Evolutionary conservation across 331 rosid genomes (phyloP), one percentile per base, ranked within the genome.

Genomic region (Malus hybrid): DNA sequence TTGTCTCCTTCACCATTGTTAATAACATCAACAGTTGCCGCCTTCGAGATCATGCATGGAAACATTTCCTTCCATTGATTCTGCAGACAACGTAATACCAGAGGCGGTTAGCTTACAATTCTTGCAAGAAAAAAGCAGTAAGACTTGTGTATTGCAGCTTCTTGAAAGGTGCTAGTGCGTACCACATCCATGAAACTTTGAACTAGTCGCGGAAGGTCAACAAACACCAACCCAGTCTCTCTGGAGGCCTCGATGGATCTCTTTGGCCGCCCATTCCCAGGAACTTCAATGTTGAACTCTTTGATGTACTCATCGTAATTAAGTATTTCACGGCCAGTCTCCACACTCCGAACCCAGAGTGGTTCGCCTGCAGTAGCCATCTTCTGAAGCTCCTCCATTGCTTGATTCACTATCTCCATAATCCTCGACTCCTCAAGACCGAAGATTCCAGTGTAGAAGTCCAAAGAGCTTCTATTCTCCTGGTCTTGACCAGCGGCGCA

Each of bases 61-160:
- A 95, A 95, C 99, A 95, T 92, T 62, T 92, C 99, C 90, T 89
- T 92, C 99, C 99, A 95, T 79, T 90, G 96, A 75, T 90, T 92
- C 99, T 95, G 78, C 80, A 26, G 36, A 34, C 10, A 52, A 42
- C 44, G 1, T 24, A 6, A 48, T 28, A 75, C n/a, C 33, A 13
- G 6, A 33, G 32, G 16, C 13, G 19, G 15, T 60, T 73, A 73
- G 58, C 58, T 60, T 42, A 42, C 57, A 28, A 6, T 39, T 61
- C 55, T 28, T 34, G 53, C 30, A 48, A 28, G 44, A 11, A 63
- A n/a, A 63, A 36, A 14, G 8, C 14, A 13, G 28, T 1, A 61
- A 6, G 29, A 7, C 13, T 63, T 7, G 5, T 6, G 30, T 7
- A 15, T 29, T 13, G 20, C 42, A 63, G 68, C 22, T 63, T 63